Evolutionary conservation across 2,329 filamentous ascomycete species (phyloP), one percentile per base, ranked within the genome.

Genomic region (Hawksworthiomyces lignivorus): DNA sequence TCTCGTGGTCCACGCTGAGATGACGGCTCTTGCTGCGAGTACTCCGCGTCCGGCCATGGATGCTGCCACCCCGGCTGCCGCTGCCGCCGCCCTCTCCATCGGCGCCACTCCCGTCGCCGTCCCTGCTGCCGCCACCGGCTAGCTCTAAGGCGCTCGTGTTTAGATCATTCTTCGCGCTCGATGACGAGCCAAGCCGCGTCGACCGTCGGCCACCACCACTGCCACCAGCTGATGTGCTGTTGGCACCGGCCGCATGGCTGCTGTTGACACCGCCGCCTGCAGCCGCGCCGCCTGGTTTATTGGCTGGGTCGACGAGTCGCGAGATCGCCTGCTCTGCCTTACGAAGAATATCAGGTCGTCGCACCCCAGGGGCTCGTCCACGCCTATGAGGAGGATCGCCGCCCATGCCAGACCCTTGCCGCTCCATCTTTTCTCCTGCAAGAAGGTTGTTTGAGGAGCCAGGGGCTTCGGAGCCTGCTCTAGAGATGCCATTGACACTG

Each of bases 311-410:
- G 24, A 69, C 56, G 0, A 68, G 65, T 4, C 70, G 68, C 14
- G 67, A 49, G 4, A 79, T 69, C 5, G 73, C 73, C 47, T 77
- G 71, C 47, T 82, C 78, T 0, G 78, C 77, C 52, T 75, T 77
- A 26, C 76, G 73, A 3, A 82, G 62, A 22, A 82, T 64, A 43
- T 82, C 77, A 0, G 73, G 70, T 21, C 73, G 62, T 15, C 75
- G 60, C 1, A 80, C 68, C 1, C 68, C 72, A 0, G 66, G 10
- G 55, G 65, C 28, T 55, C 65, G 36, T 53, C 59, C 45, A 62
- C 70, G 39, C 56, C 63, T 40, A 37, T 51, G 55, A 10, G 60
- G 59, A 1, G 57, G 51, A 17, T 65, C 57, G 12, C 56, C 56
- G 10, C 54, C 51, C 15, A 57, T 60, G 19, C 57, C 58, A 6